These are phyloP conservation scores for Penicillium hordei DNA, from an alignment of 2,329 filamentous ascomycete species.

Conservation along the genomic window DNA sequence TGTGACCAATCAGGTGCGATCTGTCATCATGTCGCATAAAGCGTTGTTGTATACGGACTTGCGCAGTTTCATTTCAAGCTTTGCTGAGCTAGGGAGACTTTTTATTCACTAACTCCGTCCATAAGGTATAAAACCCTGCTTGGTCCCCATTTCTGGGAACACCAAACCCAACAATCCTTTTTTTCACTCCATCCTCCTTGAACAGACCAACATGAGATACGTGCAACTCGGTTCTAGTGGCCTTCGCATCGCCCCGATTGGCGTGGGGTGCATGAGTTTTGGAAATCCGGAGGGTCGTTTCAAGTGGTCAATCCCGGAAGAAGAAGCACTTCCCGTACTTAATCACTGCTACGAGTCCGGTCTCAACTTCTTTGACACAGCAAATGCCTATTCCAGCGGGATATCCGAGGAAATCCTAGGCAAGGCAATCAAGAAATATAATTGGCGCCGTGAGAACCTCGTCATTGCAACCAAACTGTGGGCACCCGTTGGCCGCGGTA, in stretches of 20 bases:
- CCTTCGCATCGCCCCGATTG: slow-evolving; percentile 27
- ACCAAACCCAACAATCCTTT: too few relatives aligned
- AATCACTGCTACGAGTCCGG: slow-evolving; percentile 31
- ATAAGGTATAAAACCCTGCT: background rate
- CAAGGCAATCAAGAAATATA: slow-evolving; percentile 61
- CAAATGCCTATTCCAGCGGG: slow-evolving; percentile 57
- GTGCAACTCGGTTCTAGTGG: slow-evolving; percentile 28
- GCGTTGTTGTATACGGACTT: too few relatives aligned
- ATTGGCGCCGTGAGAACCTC: slow-evolving; percentile 57
- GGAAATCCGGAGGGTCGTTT: slow-evolving; percentile 21
- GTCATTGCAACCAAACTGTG: slow-evolving; percentile 60
- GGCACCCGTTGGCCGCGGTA: slow-evolving; percentile 37
- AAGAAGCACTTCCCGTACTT: slow-evolving; percentile 30
- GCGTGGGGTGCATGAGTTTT: slow-evolving; percentile 30
- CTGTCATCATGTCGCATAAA: background rate
- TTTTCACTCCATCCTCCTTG: background rate
- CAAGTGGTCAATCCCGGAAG: slow-evolving; percentile 27
- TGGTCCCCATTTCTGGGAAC: background rate
- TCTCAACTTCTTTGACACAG: slow-evolving; percentile 35
- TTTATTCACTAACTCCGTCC: too few relatives aligned
- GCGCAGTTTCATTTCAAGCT: background rate
- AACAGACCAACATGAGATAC: slow-evolving; percentile 22
- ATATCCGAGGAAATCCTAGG: slow-evolving; percentile 54
- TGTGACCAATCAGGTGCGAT: background rate
- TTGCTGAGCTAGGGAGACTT: too few relatives aligned